phyloP scores from a whole-genome alignment of 768 basidiomycete species.

The Pluteus cervinus region DNA sequence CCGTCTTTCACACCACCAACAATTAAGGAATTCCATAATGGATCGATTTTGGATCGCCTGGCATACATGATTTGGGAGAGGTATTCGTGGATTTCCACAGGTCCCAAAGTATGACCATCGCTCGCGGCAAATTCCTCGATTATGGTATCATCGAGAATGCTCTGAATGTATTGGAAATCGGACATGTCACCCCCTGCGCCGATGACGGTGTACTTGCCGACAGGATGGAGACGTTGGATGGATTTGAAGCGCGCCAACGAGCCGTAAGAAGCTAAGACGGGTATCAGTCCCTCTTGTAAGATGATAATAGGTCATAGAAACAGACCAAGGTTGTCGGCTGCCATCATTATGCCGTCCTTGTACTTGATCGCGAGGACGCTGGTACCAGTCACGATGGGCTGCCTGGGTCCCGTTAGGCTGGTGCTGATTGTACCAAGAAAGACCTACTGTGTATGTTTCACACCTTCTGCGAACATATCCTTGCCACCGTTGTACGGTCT shows the following conservation, averaged over 20 bases:
- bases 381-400: constrained; percentile 96
- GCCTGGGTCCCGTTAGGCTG: constrained; percentile 35
- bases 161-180: constrained; percentile 93
- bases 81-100: constrained; percentile 89
- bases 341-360: constrained; percentile 97
- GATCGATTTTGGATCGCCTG: constrained; percentile 82
- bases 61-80: constrained; percentile 88
- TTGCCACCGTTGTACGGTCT: constrained; percentile 42
- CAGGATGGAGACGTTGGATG: constrained; percentile 78
- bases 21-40: constrained; percentile 91
- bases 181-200: constrained; percentile 96
- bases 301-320: constrained; percentile 1
- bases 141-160: constrained; percentile 68
- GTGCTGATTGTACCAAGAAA: background rate
- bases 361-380: constrained; percentile 91
- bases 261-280: constrained; percentile 81
- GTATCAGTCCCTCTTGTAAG: background rate
- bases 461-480: constrained; percentile 57
- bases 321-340: constrained; percentile 93
- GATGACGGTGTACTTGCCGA: constrained; percentile 80
- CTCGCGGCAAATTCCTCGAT: constrained; percentile 74
- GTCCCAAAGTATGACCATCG: constrained; percentile 82
- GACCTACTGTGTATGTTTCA: constrained; percentile 77
- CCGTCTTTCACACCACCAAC: constrained; percentile 90
- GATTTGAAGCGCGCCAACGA: constrained; percentile 97